Evolutionary conservation across 805 yeast genomes (phyloP), one percentile per base, ranked within the genome.

Genomic region (Starmerella kuoi): DNA sequence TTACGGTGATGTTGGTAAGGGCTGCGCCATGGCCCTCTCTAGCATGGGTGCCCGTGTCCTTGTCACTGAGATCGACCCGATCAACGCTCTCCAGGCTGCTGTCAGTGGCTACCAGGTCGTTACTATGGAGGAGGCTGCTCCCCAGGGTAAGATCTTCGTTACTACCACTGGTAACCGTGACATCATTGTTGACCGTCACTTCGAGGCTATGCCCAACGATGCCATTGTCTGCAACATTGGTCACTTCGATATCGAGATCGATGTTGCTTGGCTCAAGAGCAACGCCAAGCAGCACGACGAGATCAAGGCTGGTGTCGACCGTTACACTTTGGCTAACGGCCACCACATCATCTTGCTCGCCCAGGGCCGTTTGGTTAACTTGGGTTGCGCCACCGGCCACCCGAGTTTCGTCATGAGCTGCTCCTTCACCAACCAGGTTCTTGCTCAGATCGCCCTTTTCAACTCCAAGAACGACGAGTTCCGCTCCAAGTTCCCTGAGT

Each of bases 151-250:
- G 75, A 82, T 88, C 69, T 91, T 88, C 57, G 98, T 88, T 63
- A 88, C 98, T 66, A 91, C 98, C 68, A 88, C 98, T 55, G 98
- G 98, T 65, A 86, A 96, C 75, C 85, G 97, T 72, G 98, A 88
- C 68, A 88, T 88, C 67, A 86, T 88, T 73, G 79, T 81, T 55
- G 82, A 83, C 62, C 72, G 70, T 58, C 94, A 87, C 73, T 88
- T 88, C 67, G 70, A 70, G 57, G 69, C 67, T 58, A 91, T 88
- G 98, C 96, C 96, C 69, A 94, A 88, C 70, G 98, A 88, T 65
- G 97, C 98, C 59, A 91, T 88, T 66, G 98, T 88, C 53, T 91
- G 95, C 74, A 88, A 88, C 93, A 88, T 88, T 71, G 98, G 98
- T 68, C 98, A 88, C 74, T 88, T 88, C 60, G 98, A 88, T 70